Base-by-base conservation (phyloP, 2,329 filamentous ascomycete genomes). In the Alternaria angustiovoidea region DNA sequence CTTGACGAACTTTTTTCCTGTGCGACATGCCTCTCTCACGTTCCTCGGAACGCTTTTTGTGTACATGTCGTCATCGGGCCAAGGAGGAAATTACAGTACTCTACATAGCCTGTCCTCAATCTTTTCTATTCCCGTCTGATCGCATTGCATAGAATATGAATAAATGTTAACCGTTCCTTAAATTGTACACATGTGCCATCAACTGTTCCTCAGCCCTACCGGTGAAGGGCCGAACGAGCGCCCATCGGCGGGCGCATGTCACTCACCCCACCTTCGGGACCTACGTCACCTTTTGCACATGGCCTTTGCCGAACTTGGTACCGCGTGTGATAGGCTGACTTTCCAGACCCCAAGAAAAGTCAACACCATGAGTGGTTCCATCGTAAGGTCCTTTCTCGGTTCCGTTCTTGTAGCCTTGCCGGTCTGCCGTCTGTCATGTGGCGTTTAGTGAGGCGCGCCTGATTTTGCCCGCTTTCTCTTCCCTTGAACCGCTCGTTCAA, bases 171-270 rank as follows among this genome's bases (percentile, higher is more conserved):
- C 22, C 22, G 16, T 38, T 38, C 53, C 26, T 18, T 39, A 41
- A 22, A 32, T 34, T 44, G 38, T 41, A 32, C 38, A 22, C 28
- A 46, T 39, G 34, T 59, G 46, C 53, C 41, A 36, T 57, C 28
- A 51, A 64, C 54, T 56, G 42, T 60, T 64, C 59, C 53, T 64
- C 64, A 66, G 64, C 64, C 64, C 59, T 66, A 63, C 49, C 49
- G 54, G 26, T 34, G 53, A 61, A 60, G 62, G 52, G 54, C 62
- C 57, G 59, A 59, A 57, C 47, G 46, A 49, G 41, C 22, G 46
- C 59, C 46, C 53, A 49, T 39, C 53, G 46, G 57, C 58, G 58
- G 58, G 58, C 54, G 58, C 42, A 38, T 57, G 51, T 63, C 57
- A 58, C 43, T 47, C 55, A 61, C 62, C 60, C 62, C 62, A 60